Evolutionary conservation across 140 eudicot species (phyloP).

Genomic region (Senecio squalidus): DNA sequence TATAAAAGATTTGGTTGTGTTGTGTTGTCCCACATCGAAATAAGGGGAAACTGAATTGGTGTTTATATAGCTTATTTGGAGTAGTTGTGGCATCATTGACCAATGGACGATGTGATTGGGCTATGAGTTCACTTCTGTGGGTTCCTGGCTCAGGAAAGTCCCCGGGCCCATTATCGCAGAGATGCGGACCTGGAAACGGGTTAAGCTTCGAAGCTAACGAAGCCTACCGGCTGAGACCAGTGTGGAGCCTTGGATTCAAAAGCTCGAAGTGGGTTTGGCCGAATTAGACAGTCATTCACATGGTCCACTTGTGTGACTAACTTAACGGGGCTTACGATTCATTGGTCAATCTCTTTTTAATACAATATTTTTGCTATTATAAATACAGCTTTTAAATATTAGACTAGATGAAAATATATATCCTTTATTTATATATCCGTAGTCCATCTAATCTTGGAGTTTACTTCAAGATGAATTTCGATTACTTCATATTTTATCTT

Average conservation of each 20-base stretch:
- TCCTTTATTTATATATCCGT: too few relatives aligned
- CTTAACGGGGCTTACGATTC: conserved; percentile 58
- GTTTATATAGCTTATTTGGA: too few relatives aligned
- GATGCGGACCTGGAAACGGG: conserved; percentile 44
- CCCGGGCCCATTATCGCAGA: conserved; percentile 48
- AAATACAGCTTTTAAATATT: too few relatives aligned
- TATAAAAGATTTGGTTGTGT: not conserved
- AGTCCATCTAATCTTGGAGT: too few relatives aligned
- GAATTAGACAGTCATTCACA: conserved; percentile 46
- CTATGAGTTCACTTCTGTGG: not conserved
- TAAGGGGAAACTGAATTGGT: not conserved
- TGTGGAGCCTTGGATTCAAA: conserved; percentile 38
- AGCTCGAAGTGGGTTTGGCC: conserved; percentile 35
- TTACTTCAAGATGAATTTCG: too few relatives aligned
- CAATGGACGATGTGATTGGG: conserved; percentile 42
- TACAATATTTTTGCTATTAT: too few relatives aligned
- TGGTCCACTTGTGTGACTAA: conserved; percentile 42
- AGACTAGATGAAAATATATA: too few relatives aligned
- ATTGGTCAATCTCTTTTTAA: too few relatives aligned
- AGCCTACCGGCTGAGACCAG: conserved; percentile 39
- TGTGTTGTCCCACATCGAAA: conserved; percentile 20
- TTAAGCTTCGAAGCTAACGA: not conserved
- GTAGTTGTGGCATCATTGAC: too few relatives aligned
- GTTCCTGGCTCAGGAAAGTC: conserved; percentile 43
- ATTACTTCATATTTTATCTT: too few relatives aligned